phyloP scores from a whole-genome alignment of 306 rosid genomes.

The Glycyrrhiza uralensis region DNA sequence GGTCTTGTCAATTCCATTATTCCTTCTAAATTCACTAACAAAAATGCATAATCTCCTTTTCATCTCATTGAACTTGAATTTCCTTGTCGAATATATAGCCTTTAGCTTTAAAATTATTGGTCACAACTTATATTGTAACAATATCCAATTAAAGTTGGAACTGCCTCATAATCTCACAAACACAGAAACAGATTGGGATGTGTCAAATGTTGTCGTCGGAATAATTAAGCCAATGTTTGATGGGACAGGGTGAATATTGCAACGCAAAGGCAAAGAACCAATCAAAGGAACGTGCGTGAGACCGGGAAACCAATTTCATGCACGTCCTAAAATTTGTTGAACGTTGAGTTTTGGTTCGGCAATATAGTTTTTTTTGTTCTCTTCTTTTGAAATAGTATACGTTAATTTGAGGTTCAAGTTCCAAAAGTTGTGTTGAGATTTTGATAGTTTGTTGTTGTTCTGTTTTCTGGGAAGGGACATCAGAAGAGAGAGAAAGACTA shows the following conservation, averaged over 20 bases:
- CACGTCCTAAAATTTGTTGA: not conserved
- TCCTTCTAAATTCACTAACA: constrained; percentile 34
- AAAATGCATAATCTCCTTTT: constrained; percentile 32
- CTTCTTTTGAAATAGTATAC: not conserved
- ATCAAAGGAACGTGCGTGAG: constrained; percentile 5
- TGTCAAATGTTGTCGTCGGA: no score
- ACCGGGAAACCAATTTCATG: constrained; percentile 13
- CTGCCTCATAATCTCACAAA: constrained; percentile 15
- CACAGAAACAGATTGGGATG: not conserved
- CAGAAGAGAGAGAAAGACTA: constrained; percentile 26
- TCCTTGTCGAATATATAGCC: constrained; percentile 1
- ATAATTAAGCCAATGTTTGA: not conserved
- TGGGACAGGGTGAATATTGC: not conserved
- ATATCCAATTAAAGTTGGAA: not conserved
- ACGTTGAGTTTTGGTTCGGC: not conserved
- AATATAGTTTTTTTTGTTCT: not conserved
- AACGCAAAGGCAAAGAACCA: not conserved
- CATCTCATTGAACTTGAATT: constrained; percentile 53
- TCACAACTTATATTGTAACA: not conserved
- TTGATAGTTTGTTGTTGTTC: constrained; percentile 16
- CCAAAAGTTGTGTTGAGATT: not conserved
- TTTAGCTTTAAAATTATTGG: not conserved
- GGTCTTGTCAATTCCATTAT: constrained; percentile 57
- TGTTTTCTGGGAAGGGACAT: constrained; percentile 14
- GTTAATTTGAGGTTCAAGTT: not conserved